phyloP scores from a whole-genome alignment of 2,329 filamentous ascomycete species.

The Xylariales sp. region DNA sequence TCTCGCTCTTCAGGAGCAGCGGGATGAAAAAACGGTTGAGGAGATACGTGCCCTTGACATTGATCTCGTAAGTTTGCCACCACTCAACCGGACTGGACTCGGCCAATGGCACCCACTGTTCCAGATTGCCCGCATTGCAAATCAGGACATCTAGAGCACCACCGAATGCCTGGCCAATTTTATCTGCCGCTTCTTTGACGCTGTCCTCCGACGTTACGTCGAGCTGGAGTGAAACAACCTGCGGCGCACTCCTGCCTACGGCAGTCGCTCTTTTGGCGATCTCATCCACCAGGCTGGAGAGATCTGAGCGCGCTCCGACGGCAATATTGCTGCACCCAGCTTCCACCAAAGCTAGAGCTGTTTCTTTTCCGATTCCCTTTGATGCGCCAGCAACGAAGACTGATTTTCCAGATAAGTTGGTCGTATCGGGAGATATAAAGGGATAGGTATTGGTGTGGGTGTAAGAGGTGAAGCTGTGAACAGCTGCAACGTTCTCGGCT shows the following conservation, averaged over 20 bases:
- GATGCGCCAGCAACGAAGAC: slow-evolving; percentile 63
- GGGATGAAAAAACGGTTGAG: slow-evolving; percentile 46
- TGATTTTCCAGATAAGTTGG: slow-evolving; percentile 45
- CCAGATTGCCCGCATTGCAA: slow-evolving; percentile 57
- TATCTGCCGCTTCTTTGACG: slow-evolving; percentile 50
- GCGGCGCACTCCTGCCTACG: slow-evolving; percentile 45
- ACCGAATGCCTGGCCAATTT: slow-evolving; percentile 42
- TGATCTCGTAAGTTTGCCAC: slow-evolving; percentile 48
- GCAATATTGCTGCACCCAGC: slow-evolving; percentile 62
- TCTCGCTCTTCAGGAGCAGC: slow-evolving; percentile 44
- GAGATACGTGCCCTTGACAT: slow-evolving; percentile 47
- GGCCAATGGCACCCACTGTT: slow-evolving; percentile 45
- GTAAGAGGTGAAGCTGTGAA: slow-evolving; percentile 32
- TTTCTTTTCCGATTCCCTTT: slow-evolving; percentile 61
- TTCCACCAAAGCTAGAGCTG: slow-evolving; percentile 61
- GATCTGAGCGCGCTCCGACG: slow-evolving; percentile 62
- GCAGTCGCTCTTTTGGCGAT: slow-evolving; percentile 52
- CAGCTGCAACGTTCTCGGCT: slow-evolving; percentile 19
- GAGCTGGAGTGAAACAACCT: slow-evolving; percentile 49
- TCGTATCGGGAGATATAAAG: slow-evolving; percentile 44
- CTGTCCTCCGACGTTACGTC: slow-evolving; percentile 52
- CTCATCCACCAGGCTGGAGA: slow-evolving; percentile 54
- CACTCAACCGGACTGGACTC: slow-evolving; percentile 41
- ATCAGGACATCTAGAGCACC: slow-evolving; percentile 53
- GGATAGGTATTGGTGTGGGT: slow-evolving; percentile 50